A percentile compares a stretch with the other conserved stretches of the same genome.
Conservation (phyloP, 139 green algal species). For the Auxenochlorella protothecoides region DNA sequence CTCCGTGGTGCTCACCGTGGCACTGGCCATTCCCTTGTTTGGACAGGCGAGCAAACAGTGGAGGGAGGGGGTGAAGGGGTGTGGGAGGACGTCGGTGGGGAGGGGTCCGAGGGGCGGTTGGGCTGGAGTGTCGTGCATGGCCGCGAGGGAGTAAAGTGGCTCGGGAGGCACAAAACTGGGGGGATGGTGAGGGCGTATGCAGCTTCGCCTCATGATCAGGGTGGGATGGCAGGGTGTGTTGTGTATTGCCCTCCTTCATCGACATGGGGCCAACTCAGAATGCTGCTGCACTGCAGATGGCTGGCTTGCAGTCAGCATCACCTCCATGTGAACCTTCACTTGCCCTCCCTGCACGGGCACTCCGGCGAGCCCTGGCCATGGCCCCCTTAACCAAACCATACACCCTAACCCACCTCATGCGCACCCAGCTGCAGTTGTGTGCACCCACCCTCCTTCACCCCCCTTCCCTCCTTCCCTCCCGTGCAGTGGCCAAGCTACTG, state of each 20-base stretch:
- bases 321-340: neutral
- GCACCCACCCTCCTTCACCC: no score
- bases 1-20: constrained; percentile 47
- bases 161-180: neutral
- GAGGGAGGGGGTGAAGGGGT: no score
- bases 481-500: constrained; percentile 35
- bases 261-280: no score
- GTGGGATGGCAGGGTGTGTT: no score
- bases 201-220: neutral
- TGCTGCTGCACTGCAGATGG: neutral
- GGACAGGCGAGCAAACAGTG: constrained; percentile 4
- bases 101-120: neutral
- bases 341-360: neutral
- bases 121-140: neutral
- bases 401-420: no score
- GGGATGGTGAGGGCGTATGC: neutral
- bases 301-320: neutral
- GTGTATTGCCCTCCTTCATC: no score
- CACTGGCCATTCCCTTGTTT: constrained; percentile 45
- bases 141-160: neutral
- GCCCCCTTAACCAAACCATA: neutral
- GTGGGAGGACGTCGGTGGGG: neutral
- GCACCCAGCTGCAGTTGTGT: no score
- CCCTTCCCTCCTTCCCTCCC: neutral
- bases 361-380: neutral